Evolutionary conservation across 352 stramenopile species (phyloP).

Genomic region (Phytophthora pistaciae): DNA sequence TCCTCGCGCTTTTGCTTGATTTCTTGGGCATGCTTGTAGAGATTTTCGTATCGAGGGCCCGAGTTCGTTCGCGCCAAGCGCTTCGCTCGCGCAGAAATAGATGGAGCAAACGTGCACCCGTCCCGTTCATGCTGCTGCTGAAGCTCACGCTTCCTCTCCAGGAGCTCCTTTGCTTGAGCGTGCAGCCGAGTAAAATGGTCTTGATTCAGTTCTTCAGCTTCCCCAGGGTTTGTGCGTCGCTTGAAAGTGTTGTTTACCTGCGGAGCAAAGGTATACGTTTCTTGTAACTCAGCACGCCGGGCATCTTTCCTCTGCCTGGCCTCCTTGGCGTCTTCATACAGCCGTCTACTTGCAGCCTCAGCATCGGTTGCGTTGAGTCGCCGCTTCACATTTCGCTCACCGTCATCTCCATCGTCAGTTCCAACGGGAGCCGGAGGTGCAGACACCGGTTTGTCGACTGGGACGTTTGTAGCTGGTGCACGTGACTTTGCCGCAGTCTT

Average conservation of each 20-base stretch:
- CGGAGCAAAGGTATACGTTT: slow-evolving; percentile 65
- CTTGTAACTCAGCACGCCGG: slow-evolving; percentile 56
- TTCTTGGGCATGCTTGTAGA: slow-evolving; percentile 76
- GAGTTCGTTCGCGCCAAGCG: slow-evolving; percentile 47
- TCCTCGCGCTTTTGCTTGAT: slow-evolving; percentile 77
- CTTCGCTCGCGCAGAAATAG: slow-evolving; percentile 74
- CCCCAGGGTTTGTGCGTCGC: slow-evolving; percentile 45
- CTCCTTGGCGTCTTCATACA: slow-evolving; percentile 74
- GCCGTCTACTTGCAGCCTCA: slow-evolving; percentile 61
- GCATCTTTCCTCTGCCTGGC: slow-evolving; percentile 65
- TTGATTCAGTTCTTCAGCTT: slow-evolving; percentile 36
- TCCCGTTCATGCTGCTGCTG: slow-evolving; percentile 60
- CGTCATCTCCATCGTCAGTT: slow-evolving; percentile 10
- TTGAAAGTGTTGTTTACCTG: slow-evolving; percentile 69
- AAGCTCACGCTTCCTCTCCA: slow-evolving; percentile 64
- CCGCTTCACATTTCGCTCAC: slow-evolving; percentile 52
- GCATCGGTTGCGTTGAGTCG: slow-evolving; percentile 61
- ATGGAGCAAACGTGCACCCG: slow-evolving; percentile 71
- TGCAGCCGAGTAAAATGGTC: slow-evolving; percentile 62
- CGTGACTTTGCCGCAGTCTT: slow-evolving; percentile 4
- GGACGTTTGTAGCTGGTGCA: not conserved
- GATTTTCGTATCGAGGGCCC: slow-evolving; percentile 72
- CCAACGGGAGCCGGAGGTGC: slow-evolving; percentile 6
- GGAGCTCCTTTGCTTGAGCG: slow-evolving; percentile 61
- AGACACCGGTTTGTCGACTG: not conserved